phyloP scores from a whole-genome alignment of 306 rosid genomes.

The Mimosa pudica region DNA sequence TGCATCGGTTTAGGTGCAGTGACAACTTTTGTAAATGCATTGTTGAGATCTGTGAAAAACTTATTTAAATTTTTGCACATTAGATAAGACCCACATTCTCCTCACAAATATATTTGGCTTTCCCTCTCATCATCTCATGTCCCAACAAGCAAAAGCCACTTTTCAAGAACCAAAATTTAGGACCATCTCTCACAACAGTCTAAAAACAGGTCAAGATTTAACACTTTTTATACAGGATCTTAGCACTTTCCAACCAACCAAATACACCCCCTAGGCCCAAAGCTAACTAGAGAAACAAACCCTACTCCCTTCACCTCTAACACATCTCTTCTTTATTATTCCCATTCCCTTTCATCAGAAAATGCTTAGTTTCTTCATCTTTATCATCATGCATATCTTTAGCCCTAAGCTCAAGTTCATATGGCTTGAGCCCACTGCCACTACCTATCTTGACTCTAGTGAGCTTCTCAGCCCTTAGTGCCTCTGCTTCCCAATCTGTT shows the following conservation, averaged over 20 bases:
- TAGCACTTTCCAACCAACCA: not conserved
- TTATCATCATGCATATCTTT: not conserved
- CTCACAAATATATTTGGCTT: not conserved
- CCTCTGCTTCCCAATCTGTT: slow-evolving; percentile 93
- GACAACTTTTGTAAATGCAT: not conserved
- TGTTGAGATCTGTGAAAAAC: not conserved
- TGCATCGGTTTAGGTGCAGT: not conserved
- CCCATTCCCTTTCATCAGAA: slow-evolving; percentile 48
- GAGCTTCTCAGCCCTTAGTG: slow-evolving; percentile 67
- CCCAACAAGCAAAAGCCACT: slow-evolving; percentile 9
- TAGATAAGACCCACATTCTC: not conserved
- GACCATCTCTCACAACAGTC: not conserved
- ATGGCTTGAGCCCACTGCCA: slow-evolving; percentile 1
- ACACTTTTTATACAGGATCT: not conserved
- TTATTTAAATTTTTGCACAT: not conserved
- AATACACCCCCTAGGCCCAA: not conserved
- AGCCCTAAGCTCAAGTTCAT: slow-evolving; percentile 10
- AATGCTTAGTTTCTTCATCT: slow-evolving; percentile 52
- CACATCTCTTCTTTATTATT: slow-evolving; percentile 38
- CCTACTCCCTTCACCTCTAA: slow-evolving; percentile 17
- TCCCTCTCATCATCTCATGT: not conserved
- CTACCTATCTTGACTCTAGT: slow-evolving; percentile 49
- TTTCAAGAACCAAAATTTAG: not conserved
- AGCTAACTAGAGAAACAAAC: not conserved
- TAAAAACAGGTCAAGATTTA: not conserved